Evolutionary conservation across 1,139 yeast species (phyloP).

Genomic region (Geotrichum restrictum): DNA sequence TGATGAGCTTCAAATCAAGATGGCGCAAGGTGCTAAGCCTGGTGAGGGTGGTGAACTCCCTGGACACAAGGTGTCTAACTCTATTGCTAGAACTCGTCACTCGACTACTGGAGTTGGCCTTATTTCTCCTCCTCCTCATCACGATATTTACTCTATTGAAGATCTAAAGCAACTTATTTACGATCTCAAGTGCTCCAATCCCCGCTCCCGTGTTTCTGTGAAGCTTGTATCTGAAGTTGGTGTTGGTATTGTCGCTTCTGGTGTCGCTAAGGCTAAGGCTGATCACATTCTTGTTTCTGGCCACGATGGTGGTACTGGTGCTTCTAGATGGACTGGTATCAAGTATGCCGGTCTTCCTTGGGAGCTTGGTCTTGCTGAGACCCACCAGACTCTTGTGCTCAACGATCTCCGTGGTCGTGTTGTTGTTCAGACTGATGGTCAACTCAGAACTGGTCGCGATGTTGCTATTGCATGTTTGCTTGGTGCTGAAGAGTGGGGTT

Average conservation of each 20-base stretch:
- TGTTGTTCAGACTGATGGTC: slow-evolving; percentile 95
- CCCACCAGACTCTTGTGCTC: slow-evolving; percentile 93
- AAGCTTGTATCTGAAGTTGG: slow-evolving; percentile 97
- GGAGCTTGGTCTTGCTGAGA: slow-evolving; percentile 97
- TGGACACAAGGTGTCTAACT: slow-evolving; percentile 83
- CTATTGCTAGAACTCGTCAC: slow-evolving; percentile 92
- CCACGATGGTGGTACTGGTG: slow-evolving; percentile 99
- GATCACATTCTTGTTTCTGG: slow-evolving; percentile 94
- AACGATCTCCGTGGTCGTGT: slow-evolving; percentile 95
- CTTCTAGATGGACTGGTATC: slow-evolving; percentile 95
- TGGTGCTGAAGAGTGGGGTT: slow-evolving; percentile 98
- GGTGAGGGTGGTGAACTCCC: slow-evolving; percentile 99
- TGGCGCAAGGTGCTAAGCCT: slow-evolving; percentile 99
- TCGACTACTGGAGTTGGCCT: slow-evolving; percentile 96
- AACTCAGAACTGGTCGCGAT: slow-evolving; percentile 91
- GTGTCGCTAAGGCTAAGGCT: slow-evolving; percentile 98
- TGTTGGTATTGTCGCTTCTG: slow-evolving; percentile 97
- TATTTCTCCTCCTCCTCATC: slow-evolving; percentile 98
- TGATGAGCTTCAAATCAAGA: slow-evolving; percentile 94
- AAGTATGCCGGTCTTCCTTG: slow-evolving; percentile 97
- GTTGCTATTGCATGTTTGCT: slow-evolving; percentile 91
- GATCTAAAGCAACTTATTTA: slow-evolving; percentile 95
- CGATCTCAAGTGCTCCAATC: slow-evolving; percentile 94
- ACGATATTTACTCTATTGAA: slow-evolving; percentile 96
- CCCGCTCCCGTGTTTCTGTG: slow-evolving; percentile 94